These are phyloP conservation scores for Fusarium nisikadoi DNA, from an alignment of 2,329 filamentous ascomycete genomes.

Conservation along the genomic window DNA sequence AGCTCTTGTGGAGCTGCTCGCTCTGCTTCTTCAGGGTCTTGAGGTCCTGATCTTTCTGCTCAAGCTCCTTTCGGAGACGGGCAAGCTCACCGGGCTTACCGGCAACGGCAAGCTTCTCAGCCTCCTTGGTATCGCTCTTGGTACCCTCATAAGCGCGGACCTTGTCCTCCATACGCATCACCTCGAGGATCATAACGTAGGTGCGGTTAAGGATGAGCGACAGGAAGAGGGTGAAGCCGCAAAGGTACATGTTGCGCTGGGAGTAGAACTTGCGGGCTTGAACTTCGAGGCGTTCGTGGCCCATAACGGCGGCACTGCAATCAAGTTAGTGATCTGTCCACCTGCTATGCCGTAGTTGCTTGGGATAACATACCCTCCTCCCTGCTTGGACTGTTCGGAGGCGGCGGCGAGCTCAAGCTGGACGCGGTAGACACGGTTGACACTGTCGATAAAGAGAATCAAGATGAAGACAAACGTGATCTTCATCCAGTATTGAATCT, in stretches of 20 bases:
- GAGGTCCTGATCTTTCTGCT: constrained; percentile 84
- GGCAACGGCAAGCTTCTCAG: constrained; percentile 75
- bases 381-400: constrained; percentile 63
- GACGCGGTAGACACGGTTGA: constrained; percentile 94
- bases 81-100: constrained; percentile 82
- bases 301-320: constrained; percentile 74
- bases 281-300: constrained; percentile 95
- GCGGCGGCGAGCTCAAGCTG: constrained; percentile 86
- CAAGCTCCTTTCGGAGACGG: constrained; percentile 75
- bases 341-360: neutral
- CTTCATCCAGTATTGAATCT: constrained; percentile 97
- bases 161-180: constrained; percentile 90
- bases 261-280: constrained; percentile 99
- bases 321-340: constrained; percentile 34
- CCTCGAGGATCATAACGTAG: constrained; percentile 95
- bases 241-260: constrained; percentile 99
- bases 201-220: constrained; percentile 99
- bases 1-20: constrained; percentile 84
- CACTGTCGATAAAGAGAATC: constrained; percentile 97
- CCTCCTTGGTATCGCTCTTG: constrained; percentile 69
- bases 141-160: constrained; percentile 79
- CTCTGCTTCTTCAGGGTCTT: constrained; percentile 93
- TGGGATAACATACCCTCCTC: constrained; percentile 58
- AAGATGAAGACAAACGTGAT: constrained; percentile 99
- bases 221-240: constrained; percentile 98